phyloP scores from a whole-genome alignment of 2,329 filamentous ascomycete species.

The Botryosphaeria dothidea region DNA sequence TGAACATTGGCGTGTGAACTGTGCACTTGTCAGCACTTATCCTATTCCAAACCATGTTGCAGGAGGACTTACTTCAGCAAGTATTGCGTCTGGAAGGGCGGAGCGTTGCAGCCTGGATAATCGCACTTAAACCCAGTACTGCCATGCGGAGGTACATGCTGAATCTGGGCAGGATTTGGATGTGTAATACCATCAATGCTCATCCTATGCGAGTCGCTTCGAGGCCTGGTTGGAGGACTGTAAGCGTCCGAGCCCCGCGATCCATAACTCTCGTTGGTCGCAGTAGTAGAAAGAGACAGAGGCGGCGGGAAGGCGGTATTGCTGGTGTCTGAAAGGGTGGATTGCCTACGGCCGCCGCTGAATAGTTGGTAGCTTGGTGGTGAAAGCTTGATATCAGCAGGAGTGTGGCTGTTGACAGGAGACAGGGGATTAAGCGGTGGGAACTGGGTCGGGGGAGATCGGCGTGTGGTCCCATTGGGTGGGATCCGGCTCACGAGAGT shows the following conservation, averaged over 20 bases:
- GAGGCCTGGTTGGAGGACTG: constrained; percentile 2
- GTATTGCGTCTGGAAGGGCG: constrained; percentile 75
- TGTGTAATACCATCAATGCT: constrained; percentile 57
- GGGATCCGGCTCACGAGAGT: constrained; percentile 33
- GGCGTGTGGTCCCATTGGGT: constrained; percentile 33
- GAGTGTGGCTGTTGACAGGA: constrained; percentile 31
- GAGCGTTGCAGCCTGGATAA: constrained; percentile 66
- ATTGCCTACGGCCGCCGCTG: constrained; percentile 1
- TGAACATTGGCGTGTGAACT: constrained; percentile 73
- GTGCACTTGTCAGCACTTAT: neutral
- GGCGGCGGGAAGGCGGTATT: constrained; percentile 42
- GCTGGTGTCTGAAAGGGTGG: constrained; percentile 9
- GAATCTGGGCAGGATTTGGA: constrained; percentile 25
- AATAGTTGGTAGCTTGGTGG: constrained; percentile 16
- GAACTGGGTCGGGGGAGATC: constrained; percentile 33
- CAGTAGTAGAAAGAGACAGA: constrained; percentile 28
- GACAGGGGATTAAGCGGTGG: constrained; percentile 34
- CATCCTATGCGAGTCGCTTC: constrained; percentile 32
- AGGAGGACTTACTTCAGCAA: constrained; percentile 63
- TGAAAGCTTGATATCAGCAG: constrained; percentile 26
- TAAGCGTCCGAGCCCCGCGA: constrained; percentile 10
- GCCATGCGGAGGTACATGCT: constrained; percentile 16
- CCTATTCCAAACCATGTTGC: neutral
- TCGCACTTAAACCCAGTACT: constrained; percentile 51
- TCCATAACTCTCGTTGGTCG: constrained; percentile 46